A percentile compares a stretch with the other conserved stretches of the same genome.
Evolutionary conservation across 495 filamentous ascomycete species (phyloP).

Genomic region (Neurospora sp.): DNA sequence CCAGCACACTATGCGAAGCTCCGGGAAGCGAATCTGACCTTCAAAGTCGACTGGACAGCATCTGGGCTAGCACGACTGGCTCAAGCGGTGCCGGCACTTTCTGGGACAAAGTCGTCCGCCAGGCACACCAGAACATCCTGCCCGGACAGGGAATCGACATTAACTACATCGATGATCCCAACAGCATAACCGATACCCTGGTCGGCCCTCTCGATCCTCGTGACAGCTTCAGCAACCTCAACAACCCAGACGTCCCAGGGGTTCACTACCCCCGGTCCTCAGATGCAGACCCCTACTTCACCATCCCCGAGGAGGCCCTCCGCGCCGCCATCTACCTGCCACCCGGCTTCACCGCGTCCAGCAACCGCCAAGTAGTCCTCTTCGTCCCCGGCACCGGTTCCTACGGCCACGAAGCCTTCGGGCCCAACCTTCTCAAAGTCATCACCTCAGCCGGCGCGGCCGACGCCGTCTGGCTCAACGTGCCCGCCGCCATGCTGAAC

Average conservation of each 20-base stretch:
- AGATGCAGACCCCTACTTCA: neutral
- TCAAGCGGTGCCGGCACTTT: neutral
- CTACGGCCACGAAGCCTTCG: conserved; percentile 27
- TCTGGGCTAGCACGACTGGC: neutral
- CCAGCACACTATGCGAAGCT: neutral
- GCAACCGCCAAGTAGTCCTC: conserved; percentile 13
- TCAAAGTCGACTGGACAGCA: neutral
- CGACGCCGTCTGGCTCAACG: conserved; percentile 42
- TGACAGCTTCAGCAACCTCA: neutral
- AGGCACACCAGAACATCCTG: neutral
- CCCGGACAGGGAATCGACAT: neutral
- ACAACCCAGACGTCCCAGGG: neutral
- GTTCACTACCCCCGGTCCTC: neutral
- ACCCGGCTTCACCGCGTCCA: neutral
- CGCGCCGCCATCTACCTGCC: neutral
- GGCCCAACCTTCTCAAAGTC: conserved; percentile 35
- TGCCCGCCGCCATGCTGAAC: conserved; percentile 27
- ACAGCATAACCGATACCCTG: neutral
- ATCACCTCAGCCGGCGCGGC: conserved; percentile 18
- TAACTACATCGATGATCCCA: neutral
- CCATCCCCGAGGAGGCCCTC: neutral
- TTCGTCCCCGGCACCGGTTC: conserved; percentile 38
- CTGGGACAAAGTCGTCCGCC: neutral
- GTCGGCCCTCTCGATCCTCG: neutral
- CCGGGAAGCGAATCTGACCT: neutral